Evolutionary conservation across 805 yeast genomes (phyloP).

Genomic region (Wickerhamiella bombiphila): DNA sequence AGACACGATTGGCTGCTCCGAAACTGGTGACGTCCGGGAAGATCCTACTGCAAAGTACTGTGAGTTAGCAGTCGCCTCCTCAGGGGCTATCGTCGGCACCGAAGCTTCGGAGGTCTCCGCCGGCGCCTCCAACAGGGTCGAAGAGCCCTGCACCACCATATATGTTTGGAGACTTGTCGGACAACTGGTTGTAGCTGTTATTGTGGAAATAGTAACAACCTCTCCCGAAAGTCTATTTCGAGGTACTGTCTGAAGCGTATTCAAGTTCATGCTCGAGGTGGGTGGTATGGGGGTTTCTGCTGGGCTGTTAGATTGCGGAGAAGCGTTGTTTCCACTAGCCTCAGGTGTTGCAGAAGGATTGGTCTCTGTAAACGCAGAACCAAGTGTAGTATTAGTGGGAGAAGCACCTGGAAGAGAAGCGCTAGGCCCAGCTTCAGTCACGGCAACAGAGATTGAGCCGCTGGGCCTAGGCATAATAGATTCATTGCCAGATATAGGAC

Average conservation of each 20-base stretch:
- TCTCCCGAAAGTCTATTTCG: conserved; percentile 3
- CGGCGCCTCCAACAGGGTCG: conserved; percentile 9
- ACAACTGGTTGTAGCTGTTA: conserved; percentile 10
- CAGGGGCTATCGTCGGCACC: conserved; percentile 1
- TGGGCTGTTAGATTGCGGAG: background rate
- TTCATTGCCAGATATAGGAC: too few species aligned
- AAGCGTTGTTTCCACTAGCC: background rate
- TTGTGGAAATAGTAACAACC: conserved; percentile 10
- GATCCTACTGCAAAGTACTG: conserved; percentile 1
- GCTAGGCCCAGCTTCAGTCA: background rate
- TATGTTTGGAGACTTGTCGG: conserved; percentile 11
- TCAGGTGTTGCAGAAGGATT: background rate
- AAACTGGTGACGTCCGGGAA: background rate
- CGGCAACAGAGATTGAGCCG: too few species aligned
- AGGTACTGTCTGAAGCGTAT: conserved; percentile 1
- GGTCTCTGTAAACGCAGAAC: background rate
- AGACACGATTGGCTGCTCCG: too few species aligned
- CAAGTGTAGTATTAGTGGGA: background rate
- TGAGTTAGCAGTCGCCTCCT: conserved; percentile 10
- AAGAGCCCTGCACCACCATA: conserved; percentile 8
- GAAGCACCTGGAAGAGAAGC: background rate
- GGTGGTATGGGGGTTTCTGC: background rate
- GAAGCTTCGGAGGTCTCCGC: background rate
- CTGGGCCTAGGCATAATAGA: too few species aligned
- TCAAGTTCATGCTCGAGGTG: background rate